Percentiles rank a stretch among this genome's conserved stretches.
Conservation (phyloP, 129 eudicot species). For the Tagetes patula region DNA sequence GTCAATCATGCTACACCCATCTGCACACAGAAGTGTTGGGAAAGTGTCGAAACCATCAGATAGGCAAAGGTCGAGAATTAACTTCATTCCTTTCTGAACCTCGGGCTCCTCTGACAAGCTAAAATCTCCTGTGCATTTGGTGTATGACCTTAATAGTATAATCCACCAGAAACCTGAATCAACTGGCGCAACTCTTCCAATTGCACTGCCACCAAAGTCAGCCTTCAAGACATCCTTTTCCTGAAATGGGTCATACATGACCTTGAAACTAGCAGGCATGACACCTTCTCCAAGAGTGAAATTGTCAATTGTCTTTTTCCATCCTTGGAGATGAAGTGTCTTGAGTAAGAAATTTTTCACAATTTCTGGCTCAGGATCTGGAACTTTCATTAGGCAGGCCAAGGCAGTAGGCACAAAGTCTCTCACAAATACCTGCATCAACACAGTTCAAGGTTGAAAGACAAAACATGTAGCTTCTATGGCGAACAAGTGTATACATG, state of each 20-base stretch:
- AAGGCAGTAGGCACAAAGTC: slow-evolving; percentile 59
- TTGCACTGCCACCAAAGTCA: slow-evolving; percentile 57
- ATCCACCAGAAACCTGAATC: slow-evolving; percentile 86
- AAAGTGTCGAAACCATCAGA: slow-evolving; percentile 71
- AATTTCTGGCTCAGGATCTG: slow-evolving; percentile 42
- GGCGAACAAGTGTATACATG: slow-evolving; percentile 11
- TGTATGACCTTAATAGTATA: slow-evolving; percentile 54
- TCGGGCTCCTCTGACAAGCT: slow-evolving; percentile 45
- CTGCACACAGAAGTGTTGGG: slow-evolving; percentile 61
- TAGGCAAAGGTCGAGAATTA: slow-evolving; percentile 52
- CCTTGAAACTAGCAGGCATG: slow-evolving; percentile 72
- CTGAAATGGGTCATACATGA: slow-evolving; percentile 29
- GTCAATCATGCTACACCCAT: slow-evolving; percentile 69
- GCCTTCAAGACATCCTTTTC: slow-evolving; percentile 41
- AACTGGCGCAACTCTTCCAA: slow-evolving; percentile 74
- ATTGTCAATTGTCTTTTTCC: slow-evolving; percentile 51
- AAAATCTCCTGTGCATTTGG: slow-evolving; percentile 43
- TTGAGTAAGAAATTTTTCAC: slow-evolving; percentile 54
- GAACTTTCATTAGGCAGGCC: slow-evolving; percentile 51
- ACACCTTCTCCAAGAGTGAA: slow-evolving; percentile 62
- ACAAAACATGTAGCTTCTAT: slow-evolving; percentile 19
- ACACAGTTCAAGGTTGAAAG: slow-evolving; percentile 12
- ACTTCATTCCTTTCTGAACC: slow-evolving; percentile 53
- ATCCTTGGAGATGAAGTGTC: slow-evolving; percentile 59
- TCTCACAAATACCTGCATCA: slow-evolving; percentile 62